phyloP scores from a whole-genome alignment of 768 basidiomycete species.

The Pulveroboletus sp. region DNA sequence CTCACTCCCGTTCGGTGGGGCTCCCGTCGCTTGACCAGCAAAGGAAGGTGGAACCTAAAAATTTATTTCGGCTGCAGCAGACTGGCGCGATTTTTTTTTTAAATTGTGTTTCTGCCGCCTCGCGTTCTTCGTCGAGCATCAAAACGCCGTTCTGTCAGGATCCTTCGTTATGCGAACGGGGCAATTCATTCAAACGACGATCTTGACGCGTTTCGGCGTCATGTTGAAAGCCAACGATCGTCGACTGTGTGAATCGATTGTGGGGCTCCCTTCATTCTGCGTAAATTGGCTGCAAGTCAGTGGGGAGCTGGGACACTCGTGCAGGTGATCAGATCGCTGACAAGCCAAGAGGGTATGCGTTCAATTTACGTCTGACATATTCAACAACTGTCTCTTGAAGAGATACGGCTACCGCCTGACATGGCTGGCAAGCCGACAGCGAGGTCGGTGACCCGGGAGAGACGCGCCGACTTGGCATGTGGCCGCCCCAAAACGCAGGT shows the following conservation, averaged over 20 bases:
- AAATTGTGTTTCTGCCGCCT: too few relatives aligned
- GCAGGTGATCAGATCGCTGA: neutral
- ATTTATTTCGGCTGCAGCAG: neutral
- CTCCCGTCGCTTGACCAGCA: too few relatives aligned
- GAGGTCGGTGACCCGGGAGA: neutral
- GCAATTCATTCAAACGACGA: neutral
- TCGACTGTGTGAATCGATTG: neutral
- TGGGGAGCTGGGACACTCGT: neutral
- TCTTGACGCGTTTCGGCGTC: neutral
- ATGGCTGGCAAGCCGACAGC: neutral
- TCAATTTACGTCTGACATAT: constrained; percentile 21
- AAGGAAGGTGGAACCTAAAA: neutral
- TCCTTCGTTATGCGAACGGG: neutral
- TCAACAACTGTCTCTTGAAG: constrained; percentile 1
- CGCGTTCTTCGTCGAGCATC: too few relatives aligned
- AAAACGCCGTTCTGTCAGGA: neutral
- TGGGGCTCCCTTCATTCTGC: neutral
- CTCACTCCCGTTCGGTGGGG: too few relatives aligned
- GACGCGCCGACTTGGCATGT: constrained; percentile 14
- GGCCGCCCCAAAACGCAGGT: constrained; percentile 22
- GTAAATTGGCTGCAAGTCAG: constrained; percentile 9
- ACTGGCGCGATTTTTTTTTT: neutral
- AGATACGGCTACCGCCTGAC: constrained; percentile 3
- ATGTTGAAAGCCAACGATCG: constrained; percentile 2
- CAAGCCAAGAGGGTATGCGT: constrained; percentile 9